Conservation (phyloP, 106 monocot species). For the Vanilla planifolia region DNA sequence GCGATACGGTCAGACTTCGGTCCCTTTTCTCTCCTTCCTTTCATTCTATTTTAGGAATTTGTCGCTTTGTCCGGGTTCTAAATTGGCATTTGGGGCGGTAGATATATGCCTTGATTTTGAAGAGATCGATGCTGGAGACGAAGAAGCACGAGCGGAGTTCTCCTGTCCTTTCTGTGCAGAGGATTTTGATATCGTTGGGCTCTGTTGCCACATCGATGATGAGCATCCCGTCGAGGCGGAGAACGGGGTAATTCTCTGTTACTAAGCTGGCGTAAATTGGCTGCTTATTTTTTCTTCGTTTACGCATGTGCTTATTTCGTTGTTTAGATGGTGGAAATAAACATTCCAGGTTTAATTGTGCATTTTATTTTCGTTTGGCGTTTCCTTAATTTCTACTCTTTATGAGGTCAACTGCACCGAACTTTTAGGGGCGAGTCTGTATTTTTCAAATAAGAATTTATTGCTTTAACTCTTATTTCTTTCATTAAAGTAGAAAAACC, state of each 20-base stretch:
- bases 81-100: conserved; percentile 6
- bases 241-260: conserved; percentile 88
- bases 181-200: conserved; percentile 77
- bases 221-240: conserved; percentile 84
- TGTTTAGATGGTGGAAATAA: too few species aligned
- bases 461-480: too few species aligned
- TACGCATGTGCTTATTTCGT: too few species aligned
- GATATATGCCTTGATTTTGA: conserved; percentile 79
- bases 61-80: background rate
- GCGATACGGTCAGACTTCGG: conserved; percentile 37
- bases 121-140: conserved; percentile 60
- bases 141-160: conserved; percentile 44
- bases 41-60: background rate
- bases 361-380: too few species aligned
- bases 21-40: background rate
- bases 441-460: too few species aligned
- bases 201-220: conserved; percentile 88
- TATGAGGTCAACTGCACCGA: too few species aligned
- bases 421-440: too few species aligned
- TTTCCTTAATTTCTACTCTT: too few species aligned
- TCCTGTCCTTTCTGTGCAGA: conserved; percentile 84
- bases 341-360: too few species aligned
- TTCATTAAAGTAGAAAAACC: too few species aligned
- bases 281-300: too few species aligned
- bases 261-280: too few species aligned